Conservation (phyloP, 805 yeast genomes). For the Millerozyma miso region DNA sequence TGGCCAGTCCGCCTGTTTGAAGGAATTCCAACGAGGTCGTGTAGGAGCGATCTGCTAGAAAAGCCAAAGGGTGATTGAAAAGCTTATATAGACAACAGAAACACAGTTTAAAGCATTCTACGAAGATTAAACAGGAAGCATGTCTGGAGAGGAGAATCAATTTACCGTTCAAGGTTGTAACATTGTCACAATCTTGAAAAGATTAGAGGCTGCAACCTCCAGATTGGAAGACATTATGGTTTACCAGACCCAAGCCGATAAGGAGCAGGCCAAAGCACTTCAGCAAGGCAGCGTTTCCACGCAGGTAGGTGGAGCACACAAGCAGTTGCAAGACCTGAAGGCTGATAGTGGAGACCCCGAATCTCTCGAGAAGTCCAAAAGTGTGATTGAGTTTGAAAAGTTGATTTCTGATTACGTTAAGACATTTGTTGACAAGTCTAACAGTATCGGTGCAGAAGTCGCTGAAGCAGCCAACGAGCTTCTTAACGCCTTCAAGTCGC, state of each 20-base stretch:
- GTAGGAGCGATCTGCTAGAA: background rate
- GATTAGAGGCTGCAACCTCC: constrained; percentile 90
- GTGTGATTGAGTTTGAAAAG: constrained; percentile 50
- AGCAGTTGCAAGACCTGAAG: background rate
- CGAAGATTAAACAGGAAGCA: constrained; percentile 4
- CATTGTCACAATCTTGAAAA: constrained; percentile 63
- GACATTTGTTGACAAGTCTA: constrained; percentile 57
- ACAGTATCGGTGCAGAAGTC: constrained; percentile 52
- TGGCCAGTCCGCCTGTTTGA: background rate
- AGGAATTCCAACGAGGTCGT: background rate
- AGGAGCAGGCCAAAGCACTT: constrained; percentile 2
- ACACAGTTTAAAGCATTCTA: background rate
- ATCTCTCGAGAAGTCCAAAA: constrained; percentile 32
- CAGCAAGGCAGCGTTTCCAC: constrained; percentile 1
- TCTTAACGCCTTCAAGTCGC: constrained; percentile 53
- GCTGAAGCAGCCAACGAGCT: constrained; percentile 50
- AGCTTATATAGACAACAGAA: background rate
- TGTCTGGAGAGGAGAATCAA: constrained; percentile 35
- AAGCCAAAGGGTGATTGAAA: background rate
- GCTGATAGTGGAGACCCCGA: constrained; percentile 1
- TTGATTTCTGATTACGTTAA: constrained; percentile 49
- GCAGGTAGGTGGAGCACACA: background rate
- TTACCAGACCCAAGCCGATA: constrained; percentile 58
- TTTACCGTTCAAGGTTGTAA: constrained; percentile 77
- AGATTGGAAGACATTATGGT: constrained; percentile 86